Base-by-base conservation (phyloP, 164 flowering plant species). In the Annona cherimola region DNA sequence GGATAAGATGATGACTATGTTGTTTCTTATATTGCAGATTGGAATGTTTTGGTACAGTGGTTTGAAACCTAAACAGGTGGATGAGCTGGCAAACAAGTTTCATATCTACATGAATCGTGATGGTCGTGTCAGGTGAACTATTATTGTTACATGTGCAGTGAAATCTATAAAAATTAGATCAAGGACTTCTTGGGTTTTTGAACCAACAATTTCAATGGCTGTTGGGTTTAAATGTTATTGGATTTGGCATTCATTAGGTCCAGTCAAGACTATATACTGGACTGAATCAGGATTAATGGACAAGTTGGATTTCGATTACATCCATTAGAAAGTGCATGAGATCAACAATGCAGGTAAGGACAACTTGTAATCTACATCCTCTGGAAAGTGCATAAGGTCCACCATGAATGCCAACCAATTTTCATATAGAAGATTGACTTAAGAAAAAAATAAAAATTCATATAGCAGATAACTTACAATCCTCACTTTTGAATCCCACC, bases 31-130 rank as follows among this genome's bases (percentile, higher is more conserved):
- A 11, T 7, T 35, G 77, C 86, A 92, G 97, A 92, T 92, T 80
- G 99, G 97, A 46, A 94, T 94, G 99, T 94, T 94, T 71, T 92
- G 97, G 86, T 94, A 85, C 71, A 91, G 94, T 76, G 99, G 99
- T 39, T 50, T 94, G 90, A 88, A 95, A n/a, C 94, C 95, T 2
- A 93, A 94, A 74, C 99, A 94, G 77, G 99, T 94, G 63, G 95
- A 91, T 77, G 89, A 87, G 6, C 76, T 94, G 84, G 89, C 92
- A 26, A 84, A 78, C 18, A 92, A 94, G 73, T 94, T 69, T 73
- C 97, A 92, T 76, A 92, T 94, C 61, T 94, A 94, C 78, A 76
- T 94, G 95, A 94, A 97, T 63, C 89, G 93, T 39, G 91, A 94
- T 81, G 99, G 98, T 61, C 94, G 98, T 20, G 92, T 94, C 79